A percentile compares a stretch with the other conserved stretches of the same genome.
Conservation (phyloP, 257 asterid species). For the Solanum tarijense region DNA sequence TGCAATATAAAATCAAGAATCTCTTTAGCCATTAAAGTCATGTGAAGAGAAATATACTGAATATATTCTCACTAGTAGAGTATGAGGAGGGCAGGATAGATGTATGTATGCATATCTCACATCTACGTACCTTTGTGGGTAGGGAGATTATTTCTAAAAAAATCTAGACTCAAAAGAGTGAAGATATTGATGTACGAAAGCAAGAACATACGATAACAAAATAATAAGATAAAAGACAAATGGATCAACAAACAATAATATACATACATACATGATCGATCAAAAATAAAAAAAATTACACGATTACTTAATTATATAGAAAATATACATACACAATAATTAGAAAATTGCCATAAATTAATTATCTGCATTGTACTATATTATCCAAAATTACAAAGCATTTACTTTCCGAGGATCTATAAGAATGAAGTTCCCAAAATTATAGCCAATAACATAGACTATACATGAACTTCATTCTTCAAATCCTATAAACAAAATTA, state of each 20-base stretch:
- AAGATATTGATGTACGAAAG: background rate
- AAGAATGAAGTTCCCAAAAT: slow-evolving; percentile 60
- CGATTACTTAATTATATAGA: background rate
- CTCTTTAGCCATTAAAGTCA: background rate
- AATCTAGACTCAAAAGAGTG: background rate
- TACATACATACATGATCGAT: background rate
- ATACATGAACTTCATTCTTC: slow-evolving; percentile 42
- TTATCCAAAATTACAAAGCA: slow-evolving; percentile 38
- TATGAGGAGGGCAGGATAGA: accelerated
- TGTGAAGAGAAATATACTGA: background rate
- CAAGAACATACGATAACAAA: background rate
- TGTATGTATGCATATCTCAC: background rate
- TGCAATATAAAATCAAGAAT: background rate
- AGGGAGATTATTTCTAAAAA: background rate
- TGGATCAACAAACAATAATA: background rate
- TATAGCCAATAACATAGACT: slow-evolving; percentile 33
- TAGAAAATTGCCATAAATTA: slow-evolving; percentile 13
- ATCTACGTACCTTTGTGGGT: background rate
- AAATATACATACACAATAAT: background rate
- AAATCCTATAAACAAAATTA: slow-evolving; percentile 13
- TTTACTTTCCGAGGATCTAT: slow-evolving; percentile 31
- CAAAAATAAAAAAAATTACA: background rate
- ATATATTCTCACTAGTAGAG: background rate
- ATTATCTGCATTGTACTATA: slow-evolving; percentile 15
- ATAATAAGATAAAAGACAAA: background rate